These are phyloP conservation scores for Penicillium lagena DNA, from an alignment of 495 filamentous ascomycete species.

Conservation along the genomic window DNA sequence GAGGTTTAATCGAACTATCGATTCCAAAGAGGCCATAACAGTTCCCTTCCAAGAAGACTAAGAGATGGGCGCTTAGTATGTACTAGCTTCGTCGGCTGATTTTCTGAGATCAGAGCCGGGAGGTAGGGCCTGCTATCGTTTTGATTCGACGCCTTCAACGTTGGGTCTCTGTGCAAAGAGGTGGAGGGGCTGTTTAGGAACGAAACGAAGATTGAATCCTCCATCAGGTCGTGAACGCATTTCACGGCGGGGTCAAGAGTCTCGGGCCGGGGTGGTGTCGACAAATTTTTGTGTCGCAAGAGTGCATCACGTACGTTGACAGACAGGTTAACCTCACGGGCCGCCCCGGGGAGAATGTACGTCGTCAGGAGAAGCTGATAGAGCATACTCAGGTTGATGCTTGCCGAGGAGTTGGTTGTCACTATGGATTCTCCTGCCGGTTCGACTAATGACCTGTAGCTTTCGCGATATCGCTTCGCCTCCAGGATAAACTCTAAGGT, in stretches of 20 bases:
- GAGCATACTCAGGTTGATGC: neutral
- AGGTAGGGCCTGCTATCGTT: neutral
- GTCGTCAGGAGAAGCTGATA: conserved; percentile 45
- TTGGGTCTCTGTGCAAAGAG: neutral
- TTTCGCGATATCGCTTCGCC: conserved; percentile 39
- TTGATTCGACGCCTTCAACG: neutral
- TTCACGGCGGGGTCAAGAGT: conserved; percentile 68
- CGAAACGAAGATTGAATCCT: conserved; percentile 69
- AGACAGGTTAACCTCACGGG: conserved; percentile 77
- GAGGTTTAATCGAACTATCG: no score
- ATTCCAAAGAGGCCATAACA: no score
- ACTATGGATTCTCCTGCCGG: neutral
- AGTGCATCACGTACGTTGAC: conserved; percentile 68
- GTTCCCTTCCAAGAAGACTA: no score
- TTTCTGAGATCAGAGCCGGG: neutral
- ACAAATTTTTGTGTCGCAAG: conserved; percentile 48
- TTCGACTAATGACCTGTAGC: neutral
- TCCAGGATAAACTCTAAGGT: conserved; percentile 90
- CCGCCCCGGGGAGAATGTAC: conserved; percentile 71
- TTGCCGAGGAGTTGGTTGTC: neutral
- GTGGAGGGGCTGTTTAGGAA: conserved; percentile 57
- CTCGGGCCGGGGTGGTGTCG: conserved; percentile 63
- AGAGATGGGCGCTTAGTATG: no score
- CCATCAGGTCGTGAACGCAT: conserved; percentile 82
- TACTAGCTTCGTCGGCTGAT: neutral